Conservation (phyloP, 2,329 filamentous ascomycete genomes). For the Cladophialophora carrionii region DNA sequence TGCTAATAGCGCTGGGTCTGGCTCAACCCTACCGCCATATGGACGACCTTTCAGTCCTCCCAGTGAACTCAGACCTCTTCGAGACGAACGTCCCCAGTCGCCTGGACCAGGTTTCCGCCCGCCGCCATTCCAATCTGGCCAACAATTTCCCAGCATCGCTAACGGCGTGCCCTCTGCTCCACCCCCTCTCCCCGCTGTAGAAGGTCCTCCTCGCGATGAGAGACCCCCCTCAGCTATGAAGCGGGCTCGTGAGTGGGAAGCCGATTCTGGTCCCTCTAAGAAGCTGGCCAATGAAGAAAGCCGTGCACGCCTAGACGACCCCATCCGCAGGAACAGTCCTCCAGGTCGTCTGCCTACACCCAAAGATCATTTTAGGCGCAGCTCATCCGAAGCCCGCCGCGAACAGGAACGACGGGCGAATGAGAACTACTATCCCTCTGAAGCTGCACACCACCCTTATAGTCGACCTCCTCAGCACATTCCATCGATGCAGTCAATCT, state of each 20-base stretch:
- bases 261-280: constrained; percentile 70
- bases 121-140: constrained; percentile 76
- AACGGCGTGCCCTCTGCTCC: constrained; percentile 63
- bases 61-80: constrained; percentile 78
- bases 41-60: constrained; percentile 74
- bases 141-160: constrained; percentile 68
- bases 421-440: constrained; percentile 86
- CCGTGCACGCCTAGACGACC: constrained; percentile 82
- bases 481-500: constrained; percentile 62
- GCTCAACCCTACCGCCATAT: constrained; percentile 70
- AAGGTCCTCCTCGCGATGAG: constrained; percentile 70
- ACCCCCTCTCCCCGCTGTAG: constrained; percentile 59
- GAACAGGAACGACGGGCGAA: constrained; percentile 68
- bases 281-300: constrained; percentile 89
- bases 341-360: constrained; percentile 64
- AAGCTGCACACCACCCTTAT: constrained; percentile 83
- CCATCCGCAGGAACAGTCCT: constrained; percentile 72
- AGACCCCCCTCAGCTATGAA: constrained; percentile 81
- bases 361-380: constrained; percentile 73
- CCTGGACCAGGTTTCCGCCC: constrained; percentile 84
- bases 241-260: constrained; percentile 89
- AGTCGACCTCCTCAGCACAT: constrained; percentile 59
- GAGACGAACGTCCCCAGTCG: constrained; percentile 87
- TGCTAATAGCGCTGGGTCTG: constrained; percentile 60
- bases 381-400: constrained; percentile 67